Evolutionary conservation across 345 rosid species (phyloP).

Genomic region (Psidium guajava): DNA sequence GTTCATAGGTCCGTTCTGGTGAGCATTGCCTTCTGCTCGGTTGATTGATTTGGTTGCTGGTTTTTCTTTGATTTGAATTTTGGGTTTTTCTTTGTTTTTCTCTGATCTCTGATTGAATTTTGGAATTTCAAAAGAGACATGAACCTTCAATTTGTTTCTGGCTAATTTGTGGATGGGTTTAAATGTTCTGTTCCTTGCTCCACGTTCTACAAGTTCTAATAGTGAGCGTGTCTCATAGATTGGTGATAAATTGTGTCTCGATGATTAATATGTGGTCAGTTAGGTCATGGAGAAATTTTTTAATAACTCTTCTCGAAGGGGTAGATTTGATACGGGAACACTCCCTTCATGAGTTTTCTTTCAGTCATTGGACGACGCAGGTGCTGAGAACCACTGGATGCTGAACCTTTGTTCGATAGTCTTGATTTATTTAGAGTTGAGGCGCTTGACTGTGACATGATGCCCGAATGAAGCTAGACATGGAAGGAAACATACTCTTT

Average conservation of each 20-base stretch:
- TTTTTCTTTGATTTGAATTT: too few species aligned
- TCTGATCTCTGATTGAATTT: neutral
- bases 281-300: neutral
- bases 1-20: conserved; percentile 77
- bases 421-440: neutral
- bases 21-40: neutral
- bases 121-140: neutral
- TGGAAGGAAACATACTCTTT: neutral
- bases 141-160: neutral
- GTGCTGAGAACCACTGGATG: neutral
- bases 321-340: neutral
- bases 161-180: neutral
- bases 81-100: neutral
- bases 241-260: neutral
- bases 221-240: neutral
- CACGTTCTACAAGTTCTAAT: too few species aligned
- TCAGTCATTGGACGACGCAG: neutral
- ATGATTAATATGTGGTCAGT: neutral
- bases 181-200: neutral
- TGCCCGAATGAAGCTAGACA: neutral
- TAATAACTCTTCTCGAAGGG: neutral
- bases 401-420: neutral
- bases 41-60: neutral
- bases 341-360: neutral
- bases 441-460: neutral